A percentile compares a stretch with the other conserved stretches of the same genome.
These are phyloP conservation scores for Leccinum rimulosum DNA, from an alignment of 768 basidiomycete species.

Conservation along the genomic window DNA sequence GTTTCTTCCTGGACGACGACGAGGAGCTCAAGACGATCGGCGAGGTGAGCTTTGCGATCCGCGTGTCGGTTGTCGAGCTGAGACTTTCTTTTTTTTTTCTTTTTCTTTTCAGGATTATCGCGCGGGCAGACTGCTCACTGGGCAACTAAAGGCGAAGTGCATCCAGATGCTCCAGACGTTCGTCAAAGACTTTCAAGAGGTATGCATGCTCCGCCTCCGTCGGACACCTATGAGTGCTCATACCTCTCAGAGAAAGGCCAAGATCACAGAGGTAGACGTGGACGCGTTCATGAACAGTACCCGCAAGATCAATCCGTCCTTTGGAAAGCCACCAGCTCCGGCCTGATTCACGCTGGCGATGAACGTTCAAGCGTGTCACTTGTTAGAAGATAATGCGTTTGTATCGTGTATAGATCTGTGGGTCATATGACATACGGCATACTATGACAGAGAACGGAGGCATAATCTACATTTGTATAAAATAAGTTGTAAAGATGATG, in stretches of 20 bases:
- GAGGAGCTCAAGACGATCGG: slow-evolving; percentile 77
- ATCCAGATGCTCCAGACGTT: slow-evolving; percentile 81
- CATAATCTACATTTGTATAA: slow-evolving; percentile 6
- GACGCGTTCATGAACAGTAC: slow-evolving; percentile 75
- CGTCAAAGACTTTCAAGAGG: slow-evolving; percentile 84
- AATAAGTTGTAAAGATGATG: slow-evolving; percentile 2
- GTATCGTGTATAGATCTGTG: background rate
- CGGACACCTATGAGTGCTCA: slow-evolving; percentile 3
- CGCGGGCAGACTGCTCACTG: slow-evolving; percentile 81
- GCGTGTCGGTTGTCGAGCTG: background rate
- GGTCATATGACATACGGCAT: background rate
- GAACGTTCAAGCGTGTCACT: background rate
- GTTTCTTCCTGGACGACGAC: slow-evolving; percentile 95
- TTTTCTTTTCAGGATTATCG: slow-evolving; percentile 74
- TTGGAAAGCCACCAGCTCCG: slow-evolving; percentile 35
- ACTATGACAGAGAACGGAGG: background rate
- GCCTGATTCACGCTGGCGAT: background rate
- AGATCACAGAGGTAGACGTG: slow-evolving; percentile 76
- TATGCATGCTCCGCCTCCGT: slow-evolving; percentile 27
- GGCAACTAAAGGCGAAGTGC: slow-evolving; percentile 86
- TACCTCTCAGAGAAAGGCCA: slow-evolving; percentile 63
- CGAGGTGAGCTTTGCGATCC: slow-evolving; percentile 44
- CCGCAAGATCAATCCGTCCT: slow-evolving; percentile 68
- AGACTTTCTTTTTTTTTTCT: background rate
- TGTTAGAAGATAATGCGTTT: slow-evolving; percentile 5